Evolutionary conservation across 2,329 filamentous ascomycete species (phyloP).

Genomic region (Penicillium sp.): DNA sequence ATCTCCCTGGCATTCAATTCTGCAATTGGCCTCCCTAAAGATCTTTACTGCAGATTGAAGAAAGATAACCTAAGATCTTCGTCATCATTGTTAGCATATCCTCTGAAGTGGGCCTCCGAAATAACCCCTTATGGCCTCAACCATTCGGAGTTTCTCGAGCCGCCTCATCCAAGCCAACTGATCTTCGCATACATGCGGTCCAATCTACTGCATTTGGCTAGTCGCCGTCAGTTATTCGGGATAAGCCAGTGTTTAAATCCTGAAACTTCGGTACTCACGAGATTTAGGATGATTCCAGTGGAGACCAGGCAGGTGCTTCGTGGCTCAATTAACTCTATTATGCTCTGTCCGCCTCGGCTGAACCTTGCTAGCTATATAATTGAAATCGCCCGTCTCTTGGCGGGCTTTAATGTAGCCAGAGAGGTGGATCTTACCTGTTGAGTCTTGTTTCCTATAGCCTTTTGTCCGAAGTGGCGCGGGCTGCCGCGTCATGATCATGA

Average conservation of each 20-base stretch:
- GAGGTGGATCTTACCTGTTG: background rate
- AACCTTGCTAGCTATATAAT: background rate
- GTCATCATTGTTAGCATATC: background rate
- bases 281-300: background rate
- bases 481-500: slow-evolving; percentile 9
- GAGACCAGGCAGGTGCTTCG: background rate
- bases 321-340: background rate
- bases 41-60: background rate
- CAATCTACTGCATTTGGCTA: background rate
- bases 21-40: background rate
- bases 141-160: background rate
- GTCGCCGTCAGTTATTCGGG: background rate
- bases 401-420: background rate
- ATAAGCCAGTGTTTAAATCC: background rate
- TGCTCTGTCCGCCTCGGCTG: background rate
- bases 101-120: background rate
- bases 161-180: background rate
- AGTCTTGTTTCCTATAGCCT: background rate
- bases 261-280: background rate
- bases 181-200: background rate
- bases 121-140: background rate
- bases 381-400: background rate
- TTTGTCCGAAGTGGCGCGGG: slow-evolving; percentile 3
- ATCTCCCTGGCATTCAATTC: background rate
- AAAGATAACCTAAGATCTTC: background rate